Evolutionary conservation across 208 protist genomes (phyloP).

Genomic region (Borovskyia barvae): DNA sequence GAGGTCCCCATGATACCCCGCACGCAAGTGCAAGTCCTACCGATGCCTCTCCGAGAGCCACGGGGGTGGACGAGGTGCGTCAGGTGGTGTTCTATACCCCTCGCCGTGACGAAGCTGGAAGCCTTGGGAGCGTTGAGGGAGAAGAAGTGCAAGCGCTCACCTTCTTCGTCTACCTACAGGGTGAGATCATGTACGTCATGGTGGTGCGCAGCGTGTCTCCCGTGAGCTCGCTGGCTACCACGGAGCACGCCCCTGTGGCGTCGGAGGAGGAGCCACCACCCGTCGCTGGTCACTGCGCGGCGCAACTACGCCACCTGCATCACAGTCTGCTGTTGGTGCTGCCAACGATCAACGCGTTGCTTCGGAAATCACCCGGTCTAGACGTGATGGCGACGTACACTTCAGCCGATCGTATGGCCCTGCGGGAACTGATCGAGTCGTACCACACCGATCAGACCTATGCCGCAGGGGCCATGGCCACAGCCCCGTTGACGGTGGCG

Average conservation of each 20-base stretch:
- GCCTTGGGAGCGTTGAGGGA: neutral
- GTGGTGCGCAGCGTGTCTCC: slow-evolving; percentile 21
- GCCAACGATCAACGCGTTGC: slow-evolving; percentile 52
- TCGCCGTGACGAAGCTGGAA: neutral
- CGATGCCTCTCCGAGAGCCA: neutral
- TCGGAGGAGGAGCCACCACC: slow-evolving; percentile 4
- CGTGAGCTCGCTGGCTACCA: neutral
- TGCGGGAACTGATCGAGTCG: slow-evolving; percentile 55
- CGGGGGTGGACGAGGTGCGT: slow-evolving; percentile 9
- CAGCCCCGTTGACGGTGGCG: slow-evolving; percentile 15
- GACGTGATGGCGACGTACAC: slow-evolving; percentile 63
- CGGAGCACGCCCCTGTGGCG: neutral
- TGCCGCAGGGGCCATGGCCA: slow-evolving; percentile 45
- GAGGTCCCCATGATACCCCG: neutral
- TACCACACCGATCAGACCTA: slow-evolving; percentile 40
- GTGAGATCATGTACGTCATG: slow-evolving; percentile 60
- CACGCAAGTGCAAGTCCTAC: neutral
- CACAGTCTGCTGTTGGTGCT: slow-evolving; percentile 50
- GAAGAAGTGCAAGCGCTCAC: slow-evolving; percentile 16
- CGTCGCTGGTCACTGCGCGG: slow-evolving; percentile 19
- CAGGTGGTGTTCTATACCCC: slow-evolving; percentile 14
- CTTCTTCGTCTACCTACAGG: slow-evolving; percentile 52
- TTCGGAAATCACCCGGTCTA: slow-evolving; percentile 40
- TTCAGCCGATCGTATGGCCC: slow-evolving; percentile 35
- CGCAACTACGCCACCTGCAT: slow-evolving; percentile 56